Evolutionary conservation across 306 rosid species (phyloP), one percentile per base, ranked within the genome.

Genomic region (Prunus davidiana): DNA sequence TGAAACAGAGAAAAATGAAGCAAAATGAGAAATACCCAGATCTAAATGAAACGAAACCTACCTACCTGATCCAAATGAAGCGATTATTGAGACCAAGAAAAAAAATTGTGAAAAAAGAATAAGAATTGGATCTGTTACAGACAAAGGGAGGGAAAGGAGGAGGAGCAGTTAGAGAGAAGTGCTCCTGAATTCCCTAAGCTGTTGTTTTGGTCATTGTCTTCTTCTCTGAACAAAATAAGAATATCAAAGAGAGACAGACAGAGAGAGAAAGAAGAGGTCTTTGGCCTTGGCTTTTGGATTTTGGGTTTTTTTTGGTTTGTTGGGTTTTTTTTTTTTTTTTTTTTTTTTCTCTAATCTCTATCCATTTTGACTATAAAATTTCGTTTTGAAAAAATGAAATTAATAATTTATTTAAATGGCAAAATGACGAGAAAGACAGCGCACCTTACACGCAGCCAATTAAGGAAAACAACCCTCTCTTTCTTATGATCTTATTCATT

Each of bases 371-470:
- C 51, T 47, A 47, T 1, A 41, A 38, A 74, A 76, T 79, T 80
- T 82, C 67, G 69, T 80, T 73, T 82, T 46, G 22, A 49, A 71
- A 71, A 9, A 19, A 55, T 38, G 43, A 38, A 38, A 38, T 38
- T 38, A 64, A 13, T 16, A 57, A 50, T 7, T 45, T 15, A 32
- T 7, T 45, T 15, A 32, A 30, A 71, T 69, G 43, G n/a, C 64
- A 57, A 74, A 60, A 64, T 78, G 78, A 77, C 80, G 86, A 87
- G 84, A 79, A 69, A 79, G 93, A 88, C 91, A 82, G 86, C 93
- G 85, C 93, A 87, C 71, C 87, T 78, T 74, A 73, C 82, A 85
- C 87, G 91, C 88, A 78, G 86, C 55, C 65, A 83, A 63, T 76
- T 71, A 45, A 32, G 78, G 79, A 72, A 34, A 22, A 51, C 43